Base-by-base conservation (phyloP, 768 basidiomycete species). In the Phaffia australis region DNA sequence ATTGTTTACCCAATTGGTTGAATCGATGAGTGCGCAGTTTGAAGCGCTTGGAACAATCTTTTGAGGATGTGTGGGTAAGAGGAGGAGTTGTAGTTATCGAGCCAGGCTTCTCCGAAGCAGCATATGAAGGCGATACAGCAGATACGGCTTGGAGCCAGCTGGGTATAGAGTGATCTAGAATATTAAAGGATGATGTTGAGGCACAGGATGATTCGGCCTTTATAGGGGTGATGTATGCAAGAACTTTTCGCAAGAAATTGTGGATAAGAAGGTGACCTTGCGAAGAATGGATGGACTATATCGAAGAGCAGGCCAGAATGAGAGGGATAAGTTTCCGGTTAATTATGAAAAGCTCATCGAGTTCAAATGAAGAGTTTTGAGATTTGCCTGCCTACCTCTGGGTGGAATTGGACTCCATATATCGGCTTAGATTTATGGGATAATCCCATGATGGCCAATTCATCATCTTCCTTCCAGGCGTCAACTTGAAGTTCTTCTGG, bases 371-470 rank as follows among this genome's bases (percentile, higher is more conserved):
- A 2, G 7, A 23, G 23, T 8, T 19, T 25, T 16, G 27, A 25
- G 32, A 19, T 7, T 15, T 7, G 3, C 18, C 15, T 23, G 54
- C 49, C 56, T 18, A 69, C 90, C 73, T 90, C 89, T 7, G 89
- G 89, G 73, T 91, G 89, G 74, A 90, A 91, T 72, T 91, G 89
- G 27, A 91, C 89, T 3, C 86, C 88, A 85, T 87, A 90, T 72
- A 88, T 87, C 4, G 89, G 88, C 68, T 80, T 81, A 27, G 71
- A 75, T 59, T 70, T 79, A 73, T 91, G 89, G 69, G 80, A 81
- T 30, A 82, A 77, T 50, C 84, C 87, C 88, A 91, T 90, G 56
- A 88, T 79, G 25, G 88, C 84, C 54, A 71, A 79, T 5, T 58
- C 29, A 7, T 85, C 86, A 68, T 87, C 84, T 62, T 85, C 86